These are phyloP conservation scores for Phytophthora brassicae DNA, from an alignment of 352 stramenopile species.

Conservation along the genomic window DNA sequence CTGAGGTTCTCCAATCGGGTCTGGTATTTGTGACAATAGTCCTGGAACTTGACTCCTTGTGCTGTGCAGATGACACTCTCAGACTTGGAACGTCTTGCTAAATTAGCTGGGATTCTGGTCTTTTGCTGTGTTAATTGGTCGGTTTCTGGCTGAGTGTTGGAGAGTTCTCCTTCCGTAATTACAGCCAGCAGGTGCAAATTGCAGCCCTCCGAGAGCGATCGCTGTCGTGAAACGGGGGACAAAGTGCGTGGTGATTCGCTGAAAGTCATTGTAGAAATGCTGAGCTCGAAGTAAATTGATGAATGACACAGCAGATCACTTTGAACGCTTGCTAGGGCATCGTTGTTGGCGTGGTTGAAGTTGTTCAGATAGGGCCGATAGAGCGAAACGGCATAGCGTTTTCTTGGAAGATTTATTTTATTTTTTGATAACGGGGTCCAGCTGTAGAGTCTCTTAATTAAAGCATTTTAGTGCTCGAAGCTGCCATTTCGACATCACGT, in stretches of 20 bases:
- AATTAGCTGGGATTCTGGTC: background rate
- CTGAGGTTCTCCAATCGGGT: conserved; percentile 18
- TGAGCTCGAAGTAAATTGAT: conserved; percentile 9
- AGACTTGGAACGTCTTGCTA: conserved; percentile 20
- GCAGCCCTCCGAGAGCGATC: conserved; percentile 21
- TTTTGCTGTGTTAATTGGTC: background rate
- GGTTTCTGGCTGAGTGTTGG: background rate
- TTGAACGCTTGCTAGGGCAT: too few species aligned
- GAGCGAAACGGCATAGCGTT: conserved; percentile 12
- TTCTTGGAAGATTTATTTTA: conserved; percentile 23
- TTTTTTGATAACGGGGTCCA: conserved; percentile 12
- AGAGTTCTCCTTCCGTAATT: conserved; percentile 3
- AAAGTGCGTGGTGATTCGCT: background rate
- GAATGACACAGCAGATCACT: conserved; percentile 5
- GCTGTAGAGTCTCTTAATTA: background rate
- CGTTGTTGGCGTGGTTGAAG: conserved; percentile 16
- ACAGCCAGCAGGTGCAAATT: conserved; percentile 14
- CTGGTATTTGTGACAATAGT: conserved; percentile 18
- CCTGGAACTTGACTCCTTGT: conserved; percentile 30
- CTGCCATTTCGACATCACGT: background rate
- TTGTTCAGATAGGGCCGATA: conserved; percentile 13
- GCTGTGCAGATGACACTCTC: conserved; percentile 29
- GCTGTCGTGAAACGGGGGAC: conserved; percentile 6
- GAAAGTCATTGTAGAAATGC: conserved; percentile 19
- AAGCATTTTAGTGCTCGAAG: background rate